Evolutionary conservation across 2,329 filamentous ascomycete genomes (phyloP), one percentile per base, ranked within the genome.

Genomic region (Botrytis squamosa): DNA sequence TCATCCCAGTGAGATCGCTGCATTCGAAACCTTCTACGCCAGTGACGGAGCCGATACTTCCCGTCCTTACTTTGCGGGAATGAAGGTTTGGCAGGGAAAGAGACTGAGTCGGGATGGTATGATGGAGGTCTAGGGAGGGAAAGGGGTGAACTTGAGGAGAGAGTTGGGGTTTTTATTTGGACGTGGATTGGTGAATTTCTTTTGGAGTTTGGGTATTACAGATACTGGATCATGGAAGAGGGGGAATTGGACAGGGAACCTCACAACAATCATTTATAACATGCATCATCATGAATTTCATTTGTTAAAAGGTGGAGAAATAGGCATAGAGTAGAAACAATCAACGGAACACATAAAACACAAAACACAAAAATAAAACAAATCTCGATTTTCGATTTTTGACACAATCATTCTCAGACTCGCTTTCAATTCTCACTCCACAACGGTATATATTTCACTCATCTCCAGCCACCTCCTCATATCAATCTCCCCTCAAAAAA

Each of bases 11-110:
- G 55, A 71, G 42, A 71, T 71, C 22, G 14, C 42, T 4, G 57
- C 59, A 29, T 64, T 64, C 14, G 69, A 71, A 16, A 6, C 33
- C 9, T 46, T 71, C 20, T 52, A 71, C 40, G 22, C 57, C 2
- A 65, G 20, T 52, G 16, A 65, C 40, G 59, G 59, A 33, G 36
- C 44, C 20, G 33, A 71, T 71, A 38, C 42, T 36, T 52, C 69
- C 14, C 59, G 22, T 29, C 18, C 33, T n/a, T 71, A 71, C 22
- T 71, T 71, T 38, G 59, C 57, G 10, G 69, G 69, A 33, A 22
- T 36, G 44, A 71, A 64, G 40, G 25, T 65, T 38, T 71, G 69
- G 69, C 42, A 71, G 20, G 36, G 29, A 22, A 71, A 65, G 59
- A 55, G 42, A 40, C 42, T 65, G 22, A 33, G 44, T 36, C 44